phyloP scores from a whole-genome alignment of 2,329 filamentous ascomycete genomes.

The Neofusicoccum parvum region DNA sequence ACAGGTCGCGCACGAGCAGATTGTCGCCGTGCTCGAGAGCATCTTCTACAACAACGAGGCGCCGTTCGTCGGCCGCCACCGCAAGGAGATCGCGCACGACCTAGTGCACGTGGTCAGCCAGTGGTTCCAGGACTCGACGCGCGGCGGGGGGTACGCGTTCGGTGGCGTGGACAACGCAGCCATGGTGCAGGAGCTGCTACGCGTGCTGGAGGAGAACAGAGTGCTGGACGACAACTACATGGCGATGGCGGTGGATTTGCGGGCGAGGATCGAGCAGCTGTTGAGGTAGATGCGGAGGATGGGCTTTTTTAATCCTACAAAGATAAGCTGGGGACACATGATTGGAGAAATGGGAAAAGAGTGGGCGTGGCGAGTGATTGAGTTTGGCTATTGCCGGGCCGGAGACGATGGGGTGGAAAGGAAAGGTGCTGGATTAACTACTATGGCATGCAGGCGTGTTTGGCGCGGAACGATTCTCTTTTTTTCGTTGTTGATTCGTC shows the following conservation, averaged over 20 bases:
- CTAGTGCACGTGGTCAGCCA: conserved; percentile 62
- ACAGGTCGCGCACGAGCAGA: conserved; percentile 61
- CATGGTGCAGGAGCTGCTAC: conserved; percentile 39
- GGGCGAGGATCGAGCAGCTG: conserved; percentile 20
- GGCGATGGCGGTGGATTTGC: conserved; percentile 28
- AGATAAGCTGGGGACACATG: no score
- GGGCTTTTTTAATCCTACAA: neutral
- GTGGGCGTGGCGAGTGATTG: neutral
- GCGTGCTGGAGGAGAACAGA: conserved; percentile 48
- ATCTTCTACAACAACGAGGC: conserved; percentile 69
- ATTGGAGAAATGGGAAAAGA: neutral
- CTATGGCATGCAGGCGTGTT: conserved; percentile 11
- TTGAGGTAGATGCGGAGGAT: neutral
- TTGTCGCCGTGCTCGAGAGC: conserved; percentile 64
- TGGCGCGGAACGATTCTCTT: neutral
- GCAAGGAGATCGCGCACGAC: conserved; percentile 61
- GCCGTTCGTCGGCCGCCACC: conserved; percentile 63
- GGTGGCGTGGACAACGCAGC: conserved; percentile 62
- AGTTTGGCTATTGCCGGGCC: no score
- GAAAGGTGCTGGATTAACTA: neutral
- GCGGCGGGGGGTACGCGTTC: conserved; percentile 58
- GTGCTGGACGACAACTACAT: conserved; percentile 41
- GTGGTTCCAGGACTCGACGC: conserved; percentile 62
- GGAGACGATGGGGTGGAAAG: neutral
- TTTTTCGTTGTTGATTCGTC: neutral